Conservation (phyloP, 805 yeast genomes). For the Yarrowia porcina region DNA sequence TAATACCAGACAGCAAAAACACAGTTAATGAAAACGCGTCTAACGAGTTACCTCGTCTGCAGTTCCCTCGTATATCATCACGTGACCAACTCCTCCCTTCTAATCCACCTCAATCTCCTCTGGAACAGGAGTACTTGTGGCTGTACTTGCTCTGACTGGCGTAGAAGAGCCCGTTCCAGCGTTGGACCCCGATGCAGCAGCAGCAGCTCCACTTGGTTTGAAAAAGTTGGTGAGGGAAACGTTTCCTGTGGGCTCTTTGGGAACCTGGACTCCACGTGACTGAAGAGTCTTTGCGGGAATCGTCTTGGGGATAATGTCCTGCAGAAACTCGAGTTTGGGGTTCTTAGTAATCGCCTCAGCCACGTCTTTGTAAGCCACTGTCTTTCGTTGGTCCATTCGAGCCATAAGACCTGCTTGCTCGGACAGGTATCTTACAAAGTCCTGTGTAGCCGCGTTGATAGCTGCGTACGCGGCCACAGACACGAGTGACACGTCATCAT, state of each 20-base stretch:
- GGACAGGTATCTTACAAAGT: slow-evolving; percentile 64
- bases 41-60: neutral
- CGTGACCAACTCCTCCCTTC: neutral
- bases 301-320: slow-evolving; percentile 16
- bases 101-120: slow-evolving; percentile 1
- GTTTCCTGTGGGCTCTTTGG: slow-evolving; percentile 22
- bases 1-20: no score
- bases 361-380: slow-evolving; percentile 67
- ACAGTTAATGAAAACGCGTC: no score
- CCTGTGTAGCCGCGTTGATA: slow-evolving; percentile 68
- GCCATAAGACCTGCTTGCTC: slow-evolving; percentile 69
- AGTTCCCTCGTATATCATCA: neutral
- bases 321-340: slow-evolving; percentile 60
- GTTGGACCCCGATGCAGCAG: neutral
- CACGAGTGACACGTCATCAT: slow-evolving; percentile 66
- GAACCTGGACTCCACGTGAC: neutral
- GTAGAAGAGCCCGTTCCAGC: neutral
- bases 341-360: slow-evolving; percentile 57
- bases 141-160: neutral
- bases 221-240: slow-evolving; percentile 8
- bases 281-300: neutral
- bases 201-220: neutral
- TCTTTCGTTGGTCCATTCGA: slow-evolving; percentile 62
- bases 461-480: slow-evolving; percentile 71
- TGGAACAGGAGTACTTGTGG: slow-evolving; percentile 2